Percentiles rank a stretch among this genome's conserved stretches.
phyloP scores from a whole-genome alignment of 2,329 filamentous ascomycete species.

The Fusarium sulawesiense region DNA sequence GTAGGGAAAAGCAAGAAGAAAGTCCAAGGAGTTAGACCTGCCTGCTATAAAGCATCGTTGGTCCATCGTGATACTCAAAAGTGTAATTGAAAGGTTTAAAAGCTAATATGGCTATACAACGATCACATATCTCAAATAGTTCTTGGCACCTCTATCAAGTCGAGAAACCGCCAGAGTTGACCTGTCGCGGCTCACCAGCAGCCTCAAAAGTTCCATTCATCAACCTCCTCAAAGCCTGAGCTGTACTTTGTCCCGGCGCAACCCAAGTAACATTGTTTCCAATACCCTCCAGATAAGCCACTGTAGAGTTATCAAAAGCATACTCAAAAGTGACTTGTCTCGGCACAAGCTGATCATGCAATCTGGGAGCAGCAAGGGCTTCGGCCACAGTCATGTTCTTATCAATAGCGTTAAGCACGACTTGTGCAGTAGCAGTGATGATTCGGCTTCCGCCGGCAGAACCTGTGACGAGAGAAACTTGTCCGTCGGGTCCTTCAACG shows the following conservation, averaged over 20 bases:
- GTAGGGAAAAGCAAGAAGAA: too few species aligned
- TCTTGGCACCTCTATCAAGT: background rate
- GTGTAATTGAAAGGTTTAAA: too few species aligned
- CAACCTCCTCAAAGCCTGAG: slow-evolving; percentile 76
- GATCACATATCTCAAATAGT: background rate
- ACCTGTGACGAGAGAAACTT: slow-evolving; percentile 77
- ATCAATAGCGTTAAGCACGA: slow-evolving; percentile 79
- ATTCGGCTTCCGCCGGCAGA: slow-evolving; percentile 87
- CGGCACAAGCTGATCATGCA: slow-evolving; percentile 87
- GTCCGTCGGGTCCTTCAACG: slow-evolving; percentile 75
- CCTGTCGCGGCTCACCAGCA: slow-evolving; percentile 83
- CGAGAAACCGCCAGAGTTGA: slow-evolving; percentile 74
- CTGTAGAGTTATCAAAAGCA: slow-evolving; percentile 75
- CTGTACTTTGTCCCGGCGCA: slow-evolving; percentile 72
- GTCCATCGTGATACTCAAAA: too few species aligned
- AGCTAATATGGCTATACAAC: background rate
- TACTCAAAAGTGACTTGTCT: slow-evolving; percentile 77
- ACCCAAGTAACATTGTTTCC: slow-evolving; percentile 83
- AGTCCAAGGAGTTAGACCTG: fast-evolving
- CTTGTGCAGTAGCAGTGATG: slow-evolving; percentile 84
- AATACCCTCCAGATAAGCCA: slow-evolving; percentile 71
- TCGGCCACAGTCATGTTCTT: slow-evolving; percentile 68
- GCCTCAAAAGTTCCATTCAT: slow-evolving; percentile 79
- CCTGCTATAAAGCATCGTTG: too few species aligned
- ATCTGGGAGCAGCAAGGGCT: slow-evolving; percentile 73